These are phyloP conservation scores for Rhodotorula graminis DNA, from an alignment of 768 basidiomycete species.

Conservation along the genomic window DNA sequence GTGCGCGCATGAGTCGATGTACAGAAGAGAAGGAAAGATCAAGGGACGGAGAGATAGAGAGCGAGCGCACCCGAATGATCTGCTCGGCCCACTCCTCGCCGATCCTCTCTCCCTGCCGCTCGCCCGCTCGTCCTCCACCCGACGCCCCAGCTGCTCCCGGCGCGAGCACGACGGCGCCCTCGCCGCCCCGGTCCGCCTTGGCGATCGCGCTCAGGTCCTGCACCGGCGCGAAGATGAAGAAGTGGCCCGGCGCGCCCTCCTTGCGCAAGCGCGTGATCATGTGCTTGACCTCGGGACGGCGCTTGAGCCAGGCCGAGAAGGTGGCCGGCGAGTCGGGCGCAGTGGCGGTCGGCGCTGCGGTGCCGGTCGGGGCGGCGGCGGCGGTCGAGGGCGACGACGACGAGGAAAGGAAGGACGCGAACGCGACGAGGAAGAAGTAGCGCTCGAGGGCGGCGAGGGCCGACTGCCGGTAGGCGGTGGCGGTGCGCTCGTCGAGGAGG, in stretches of 20 bases:
- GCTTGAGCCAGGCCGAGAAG: slow-evolving; percentile 81
- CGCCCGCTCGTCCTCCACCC: slow-evolving; percentile 59
- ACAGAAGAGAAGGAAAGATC: too few relatives aligned
- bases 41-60: not conserved
- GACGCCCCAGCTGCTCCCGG: slow-evolving; percentile 51
- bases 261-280: slow-evolving; percentile 38
- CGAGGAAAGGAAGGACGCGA: slow-evolving; percentile 73
- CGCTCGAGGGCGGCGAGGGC: slow-evolving; percentile 47
- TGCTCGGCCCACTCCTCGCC: slow-evolving; percentile 95
- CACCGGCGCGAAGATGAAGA: slow-evolving; percentile 87
- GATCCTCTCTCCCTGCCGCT: slow-evolving; percentile 61
- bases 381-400: not conserved
- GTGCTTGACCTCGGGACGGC: slow-evolving; percentile 82
- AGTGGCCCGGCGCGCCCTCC: slow-evolving; percentile 54
- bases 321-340: not conserved
- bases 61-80: slow-evolving; percentile 69
- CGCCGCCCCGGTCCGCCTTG: slow-evolving; percentile 45
- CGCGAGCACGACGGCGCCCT: not conserved
- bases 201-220: slow-evolving; percentile 80
- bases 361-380: not conserved
- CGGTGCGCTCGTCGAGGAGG: slow-evolving; percentile 57
- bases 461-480: slow-evolving; percentile 10
- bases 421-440: slow-evolving; percentile 87
- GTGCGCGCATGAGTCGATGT: too few relatives aligned
- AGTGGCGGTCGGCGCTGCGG: slow-evolving; percentile 20